These are phyloP conservation scores for Leccinellum rugosiceps DNA, from an alignment of 768 basidiomycete genomes.

Conservation along the genomic window DNA sequence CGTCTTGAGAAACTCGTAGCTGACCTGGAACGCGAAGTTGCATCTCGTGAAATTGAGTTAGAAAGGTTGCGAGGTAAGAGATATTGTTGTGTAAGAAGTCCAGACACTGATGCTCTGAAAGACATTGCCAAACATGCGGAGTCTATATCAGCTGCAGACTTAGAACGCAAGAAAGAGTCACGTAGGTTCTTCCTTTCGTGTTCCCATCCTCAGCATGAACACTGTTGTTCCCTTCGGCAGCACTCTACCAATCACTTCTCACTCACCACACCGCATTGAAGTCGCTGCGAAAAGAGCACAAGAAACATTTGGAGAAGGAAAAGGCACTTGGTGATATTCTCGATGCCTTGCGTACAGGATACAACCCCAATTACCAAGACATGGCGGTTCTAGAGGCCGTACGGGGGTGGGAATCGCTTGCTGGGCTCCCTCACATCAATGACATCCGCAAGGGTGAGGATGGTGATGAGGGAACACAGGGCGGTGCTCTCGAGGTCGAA, in stretches of 20 bases:
- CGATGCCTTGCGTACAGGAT: constrained; percentile 71
- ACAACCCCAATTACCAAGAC: constrained; percentile 99
- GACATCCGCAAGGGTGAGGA: constrained; percentile 54
- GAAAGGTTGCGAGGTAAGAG: constrained; percentile 65
- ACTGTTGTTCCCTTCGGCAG: constrained; percentile 38
- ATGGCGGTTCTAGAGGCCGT: constrained; percentile 99
- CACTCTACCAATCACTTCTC: constrained; percentile 73
- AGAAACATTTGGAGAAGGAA: constrained; percentile 72
- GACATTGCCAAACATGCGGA: constrained; percentile 79
- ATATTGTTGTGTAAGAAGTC: neutral
- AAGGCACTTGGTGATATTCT: constrained; percentile 81
- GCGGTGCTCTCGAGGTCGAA: constrained; percentile 15
- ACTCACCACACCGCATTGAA: constrained; percentile 73
- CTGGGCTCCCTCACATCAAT: constrained; percentile 68
- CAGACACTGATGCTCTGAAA: constrained; percentile 28
- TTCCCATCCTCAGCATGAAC: constrained; percentile 1
- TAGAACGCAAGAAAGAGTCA: constrained; percentile 84
- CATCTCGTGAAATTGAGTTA: constrained; percentile 64
- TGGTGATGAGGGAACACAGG: constrained; percentile 32
- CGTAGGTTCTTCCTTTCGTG: constrained; percentile 48
- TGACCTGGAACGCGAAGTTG: constrained; percentile 56
- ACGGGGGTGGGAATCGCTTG: constrained; percentile 83
- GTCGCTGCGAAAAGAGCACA: constrained; percentile 69
- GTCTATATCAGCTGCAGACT: constrained; percentile 70
- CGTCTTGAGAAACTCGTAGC: constrained; percentile 66